These are phyloP conservation scores for Fusarium aywerte DNA, from an alignment of 2,329 filamentous ascomycete species.

Conservation along the genomic window DNA sequence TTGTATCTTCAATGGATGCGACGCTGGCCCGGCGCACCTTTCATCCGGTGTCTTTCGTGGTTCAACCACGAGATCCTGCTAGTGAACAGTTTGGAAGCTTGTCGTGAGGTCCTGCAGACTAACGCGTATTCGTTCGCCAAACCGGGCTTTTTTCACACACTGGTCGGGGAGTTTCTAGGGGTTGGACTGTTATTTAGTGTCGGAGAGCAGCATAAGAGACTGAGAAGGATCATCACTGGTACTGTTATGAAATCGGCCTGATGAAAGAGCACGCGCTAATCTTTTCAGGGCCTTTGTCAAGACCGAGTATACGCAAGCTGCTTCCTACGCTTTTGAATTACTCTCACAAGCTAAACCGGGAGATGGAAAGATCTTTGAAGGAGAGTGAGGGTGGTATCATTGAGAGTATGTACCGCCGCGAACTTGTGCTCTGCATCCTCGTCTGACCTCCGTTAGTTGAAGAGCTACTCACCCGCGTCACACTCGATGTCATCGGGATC, in stretches of 20 bases:
- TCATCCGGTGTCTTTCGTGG: constrained; percentile 24
- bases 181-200: constrained; percentile 22
- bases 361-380: neutral
- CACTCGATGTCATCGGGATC: constrained; percentile 21
- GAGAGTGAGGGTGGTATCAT: neutral
- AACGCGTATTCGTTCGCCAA: constrained; percentile 24
- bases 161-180: constrained; percentile 29
- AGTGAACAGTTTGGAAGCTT: constrained; percentile 24
- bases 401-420: neutral
- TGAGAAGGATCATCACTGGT: constrained; percentile 16
- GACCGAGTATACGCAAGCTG: constrained; percentile 7
- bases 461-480: neutral
- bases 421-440: fast-evolving
- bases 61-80: constrained; percentile 22
- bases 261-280: neutral
- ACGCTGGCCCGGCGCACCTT: constrained; percentile 20
- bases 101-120: constrained; percentile 24
- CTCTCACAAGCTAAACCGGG: neutral
- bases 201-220: constrained; percentile 23
- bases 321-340: neutral
- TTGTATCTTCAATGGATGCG: constrained; percentile 24
- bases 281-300: constrained; percentile 4
- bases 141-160: constrained; percentile 20
- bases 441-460: neutral
- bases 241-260: no score